Evolutionary conservation across 148 eudicot genomes (phyloP), one percentile per base, ranked within the genome.

Genomic region (Talinum fruticosum): DNA sequence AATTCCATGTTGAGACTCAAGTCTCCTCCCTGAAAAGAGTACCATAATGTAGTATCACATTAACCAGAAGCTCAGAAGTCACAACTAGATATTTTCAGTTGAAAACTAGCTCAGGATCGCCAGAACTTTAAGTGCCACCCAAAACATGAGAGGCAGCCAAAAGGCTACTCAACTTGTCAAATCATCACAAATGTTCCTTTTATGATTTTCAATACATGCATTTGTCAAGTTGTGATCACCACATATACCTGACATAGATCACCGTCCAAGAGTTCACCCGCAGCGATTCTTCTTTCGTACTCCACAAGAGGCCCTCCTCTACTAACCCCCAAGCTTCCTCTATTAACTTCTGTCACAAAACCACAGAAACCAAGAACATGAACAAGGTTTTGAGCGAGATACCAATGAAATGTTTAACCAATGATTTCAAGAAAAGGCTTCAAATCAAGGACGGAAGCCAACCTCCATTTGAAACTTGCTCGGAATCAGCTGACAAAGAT

Each of bases 181-280:
- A 32, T 10, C 38, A 74, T 30, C 8, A 33, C 1, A 24, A 16
- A 62, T 32, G 32, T 61, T 21, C 12, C 29, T 14, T 38, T 10
- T 62, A 15, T 41, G 33, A 62, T 16, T 24, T 35, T 34, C 10
- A 18, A 66, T 24, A 54, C 37, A 68, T 36, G 30, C 66, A 80
- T 30, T 44, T 53, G 8, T 37, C 2, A 74, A 30, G 36, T 15
- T 38, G 36, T 41, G n/a, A 44, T 15, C 69, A 51, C 23, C 67
- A 19, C 16, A 54, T 66, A 71, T 82, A 91, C 98, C 97, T 96
- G 99, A 82, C 89, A 86, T 67, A 74, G 71, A 86, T 96, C 99
- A 77, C 98, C 99, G 83, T 89, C 96, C 76, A 85, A 74, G 66
- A 96, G 95, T 76, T 96, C 95, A 74, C 99, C 97, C n/a, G 87